phyloP scores from a whole-genome alignment of 371 early-diverging fungal genomes.

The Parasitella parasitica region DNA sequence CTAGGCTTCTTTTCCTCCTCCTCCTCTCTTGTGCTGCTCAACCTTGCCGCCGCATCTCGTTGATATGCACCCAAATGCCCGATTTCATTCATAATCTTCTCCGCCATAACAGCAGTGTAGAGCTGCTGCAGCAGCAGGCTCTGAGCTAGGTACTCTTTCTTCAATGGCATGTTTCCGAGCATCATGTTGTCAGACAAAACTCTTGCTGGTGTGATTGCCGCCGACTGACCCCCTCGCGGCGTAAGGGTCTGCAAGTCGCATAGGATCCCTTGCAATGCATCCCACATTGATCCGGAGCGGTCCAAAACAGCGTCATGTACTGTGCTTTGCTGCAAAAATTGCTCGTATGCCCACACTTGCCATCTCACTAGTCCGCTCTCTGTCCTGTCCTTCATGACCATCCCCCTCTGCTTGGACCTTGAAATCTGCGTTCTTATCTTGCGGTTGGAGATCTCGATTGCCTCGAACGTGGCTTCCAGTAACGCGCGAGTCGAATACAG shows the following conservation, averaged over 20 bases:
- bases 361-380: conserved; percentile 41
- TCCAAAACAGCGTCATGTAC: neutral
- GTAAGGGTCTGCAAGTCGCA: conserved; percentile 37
- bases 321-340: conserved; percentile 21
- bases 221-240: neutral
- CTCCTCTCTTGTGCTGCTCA: neutral
- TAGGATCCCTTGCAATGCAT: conserved; percentile 40
- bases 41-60: neutral
- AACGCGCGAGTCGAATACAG: conserved; percentile 46
- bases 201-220: conserved; percentile 11
- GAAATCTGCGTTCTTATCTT: conserved; percentile 44
- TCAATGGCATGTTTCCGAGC: conserved; percentile 45
- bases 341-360: conserved; percentile 43
- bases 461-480: conserved; percentile 28
- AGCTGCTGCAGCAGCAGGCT: conserved; percentile 27
- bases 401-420: conserved; percentile 29
- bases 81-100: conserved; percentile 35
- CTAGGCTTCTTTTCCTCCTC: neutral
- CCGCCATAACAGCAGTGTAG: conserved; percentile 40
- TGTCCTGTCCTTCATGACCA: conserved; percentile 40
- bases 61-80: neutral
- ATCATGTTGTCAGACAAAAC: conserved; percentile 44
- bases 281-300: conserved; percentile 36
- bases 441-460: conserved; percentile 9
- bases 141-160: conserved; percentile 33